Conservation (phyloP, 2,329 filamentous ascomycete genomes). For the Aureobasidium sp. region DNA sequence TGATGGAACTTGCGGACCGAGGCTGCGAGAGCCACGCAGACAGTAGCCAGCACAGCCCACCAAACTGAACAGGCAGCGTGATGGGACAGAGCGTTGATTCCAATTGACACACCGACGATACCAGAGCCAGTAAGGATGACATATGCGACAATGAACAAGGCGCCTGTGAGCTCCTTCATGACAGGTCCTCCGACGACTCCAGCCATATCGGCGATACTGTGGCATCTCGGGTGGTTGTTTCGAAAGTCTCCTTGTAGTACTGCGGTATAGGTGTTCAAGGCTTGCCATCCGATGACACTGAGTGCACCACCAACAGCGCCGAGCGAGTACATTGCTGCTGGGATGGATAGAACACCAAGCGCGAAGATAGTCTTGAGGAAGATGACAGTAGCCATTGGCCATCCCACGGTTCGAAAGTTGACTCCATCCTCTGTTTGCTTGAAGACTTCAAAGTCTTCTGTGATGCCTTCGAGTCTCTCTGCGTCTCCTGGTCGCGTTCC, state of each 20-base stretch:
- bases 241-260: slow-evolving; percentile 47
- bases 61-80: slow-evolving; percentile 55
- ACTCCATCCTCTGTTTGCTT: slow-evolving; percentile 41
- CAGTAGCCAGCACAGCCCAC: slow-evolving; percentile 49
- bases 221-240: slow-evolving; percentile 45
- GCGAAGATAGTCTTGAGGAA: slow-evolving; percentile 45
- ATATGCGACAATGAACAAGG: slow-evolving; percentile 52
- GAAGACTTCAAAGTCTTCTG: slow-evolving; percentile 45
- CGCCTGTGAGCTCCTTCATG: slow-evolving; percentile 47
- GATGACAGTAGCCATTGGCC: slow-evolving; percentile 46
- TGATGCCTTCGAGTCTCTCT: slow-evolving; percentile 37
- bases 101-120: slow-evolving; percentile 53
- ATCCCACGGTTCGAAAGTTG: slow-evolving; percentile 49
- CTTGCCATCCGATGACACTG: slow-evolving; percentile 42
- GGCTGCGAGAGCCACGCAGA: slow-evolving; percentile 44
- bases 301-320: slow-evolving; percentile 44
- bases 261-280: slow-evolving; percentile 43
- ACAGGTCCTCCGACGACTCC: slow-evolving; percentile 47
- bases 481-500: slow-evolving; percentile 28
- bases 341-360: slow-evolving; percentile 45
- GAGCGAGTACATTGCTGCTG: slow-evolving; percentile 41
- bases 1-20: slow-evolving; percentile 54
- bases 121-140: slow-evolving; percentile 51
- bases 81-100: slow-evolving; percentile 52
- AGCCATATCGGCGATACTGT: slow-evolving; percentile 53